These are phyloP conservation scores for Aspergillus heteromorphus DNA, from an alignment of 495 filamentous ascomycete genomes.

Conservation along the genomic window DNA sequence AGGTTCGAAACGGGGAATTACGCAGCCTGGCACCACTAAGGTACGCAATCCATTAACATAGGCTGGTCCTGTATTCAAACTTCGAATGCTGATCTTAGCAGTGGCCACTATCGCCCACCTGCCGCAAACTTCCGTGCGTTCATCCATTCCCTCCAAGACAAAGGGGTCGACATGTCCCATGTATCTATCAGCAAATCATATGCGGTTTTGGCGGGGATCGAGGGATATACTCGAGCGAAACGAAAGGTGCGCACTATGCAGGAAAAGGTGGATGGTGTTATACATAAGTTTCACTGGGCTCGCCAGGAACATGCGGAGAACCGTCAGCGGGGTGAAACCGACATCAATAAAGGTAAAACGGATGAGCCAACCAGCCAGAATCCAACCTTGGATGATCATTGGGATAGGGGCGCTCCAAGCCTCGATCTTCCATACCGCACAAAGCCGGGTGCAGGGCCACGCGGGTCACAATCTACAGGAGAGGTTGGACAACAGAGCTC, in stretches of 20 bases:
- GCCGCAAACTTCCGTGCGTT: slow-evolving; percentile 75
- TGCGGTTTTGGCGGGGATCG: slow-evolving; percentile 74
- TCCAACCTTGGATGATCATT: background rate
- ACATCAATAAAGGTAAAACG: background rate
- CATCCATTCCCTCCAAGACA: slow-evolving; percentile 61
- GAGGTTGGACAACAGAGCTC: too few species aligned
- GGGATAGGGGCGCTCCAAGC: too few species aligned
- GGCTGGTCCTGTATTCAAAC: slow-evolving; percentile 8
- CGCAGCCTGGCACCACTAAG: slow-evolving; percentile 43
- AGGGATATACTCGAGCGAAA: slow-evolving; percentile 63
- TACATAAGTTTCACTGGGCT: background rate
- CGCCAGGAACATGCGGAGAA: background rate
- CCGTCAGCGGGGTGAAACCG: background rate
- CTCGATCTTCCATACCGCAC: too few species aligned
- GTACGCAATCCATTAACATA: slow-evolving; percentile 10
- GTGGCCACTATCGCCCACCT: slow-evolving; percentile 85
- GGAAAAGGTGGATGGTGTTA: slow-evolving; percentile 22
- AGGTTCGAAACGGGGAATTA: slow-evolving; percentile 73
- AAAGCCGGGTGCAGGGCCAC: too few species aligned
- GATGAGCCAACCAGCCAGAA: background rate
- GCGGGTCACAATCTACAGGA: too few species aligned
- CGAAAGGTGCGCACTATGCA: slow-evolving; percentile 50
- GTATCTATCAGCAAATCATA: slow-evolving; percentile 77
- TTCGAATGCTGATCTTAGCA: slow-evolving; percentile 35
- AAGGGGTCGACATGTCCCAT: slow-evolving; percentile 71